These are phyloP conservation scores for Calonectria leucothoes DNA, from an alignment of 2,329 filamentous ascomycete species.

Conservation along the genomic window DNA sequence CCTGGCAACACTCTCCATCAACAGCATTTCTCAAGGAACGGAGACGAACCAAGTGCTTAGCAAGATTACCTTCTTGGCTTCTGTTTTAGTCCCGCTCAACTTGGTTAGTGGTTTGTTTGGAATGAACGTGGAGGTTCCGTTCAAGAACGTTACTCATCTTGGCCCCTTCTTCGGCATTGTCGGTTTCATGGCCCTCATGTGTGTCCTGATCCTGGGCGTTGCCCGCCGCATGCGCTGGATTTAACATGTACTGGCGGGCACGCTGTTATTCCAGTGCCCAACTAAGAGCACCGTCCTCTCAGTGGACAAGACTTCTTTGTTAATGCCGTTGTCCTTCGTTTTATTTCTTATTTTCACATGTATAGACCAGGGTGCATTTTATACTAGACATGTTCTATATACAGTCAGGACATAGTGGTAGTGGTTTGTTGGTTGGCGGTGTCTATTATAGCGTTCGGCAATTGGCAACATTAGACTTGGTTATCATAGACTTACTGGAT, in stretches of 20 bases:
- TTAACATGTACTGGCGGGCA: constrained; percentile 39
- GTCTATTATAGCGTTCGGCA: constrained; percentile 6
- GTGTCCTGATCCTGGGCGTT: constrained; percentile 56
- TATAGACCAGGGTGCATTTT: constrained; percentile 32
- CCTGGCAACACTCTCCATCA: constrained; percentile 91
- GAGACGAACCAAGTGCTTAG: constrained; percentile 89
- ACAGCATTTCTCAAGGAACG: constrained; percentile 89
- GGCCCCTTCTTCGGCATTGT: constrained; percentile 65
- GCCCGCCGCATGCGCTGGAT: constrained; percentile 62
- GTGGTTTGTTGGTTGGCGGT: constrained; percentile 13
- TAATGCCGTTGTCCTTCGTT: constrained; percentile 10
- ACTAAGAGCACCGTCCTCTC: background rate
- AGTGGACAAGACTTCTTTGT: background rate
- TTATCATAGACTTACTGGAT: constrained; percentile 21
- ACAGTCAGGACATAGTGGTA: constrained; percentile 16
- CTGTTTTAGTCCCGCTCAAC: constrained; percentile 96
- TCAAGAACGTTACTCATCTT: constrained; percentile 64
- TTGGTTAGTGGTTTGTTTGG: constrained; percentile 88
- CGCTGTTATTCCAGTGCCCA: background rate
- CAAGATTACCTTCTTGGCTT: constrained; percentile 95
- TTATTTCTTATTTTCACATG: constrained; percentile 19
- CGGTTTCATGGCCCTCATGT: constrained; percentile 65
- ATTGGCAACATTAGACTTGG: constrained; percentile 15
- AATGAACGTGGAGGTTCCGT: constrained; percentile 87
- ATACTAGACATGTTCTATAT: constrained; percentile 25